A percentile compares a stretch with the other conserved stretches of the same genome.
Conservation (phyloP, 257 asterid genomes). For the Fraxinus cuspidata region DNA sequence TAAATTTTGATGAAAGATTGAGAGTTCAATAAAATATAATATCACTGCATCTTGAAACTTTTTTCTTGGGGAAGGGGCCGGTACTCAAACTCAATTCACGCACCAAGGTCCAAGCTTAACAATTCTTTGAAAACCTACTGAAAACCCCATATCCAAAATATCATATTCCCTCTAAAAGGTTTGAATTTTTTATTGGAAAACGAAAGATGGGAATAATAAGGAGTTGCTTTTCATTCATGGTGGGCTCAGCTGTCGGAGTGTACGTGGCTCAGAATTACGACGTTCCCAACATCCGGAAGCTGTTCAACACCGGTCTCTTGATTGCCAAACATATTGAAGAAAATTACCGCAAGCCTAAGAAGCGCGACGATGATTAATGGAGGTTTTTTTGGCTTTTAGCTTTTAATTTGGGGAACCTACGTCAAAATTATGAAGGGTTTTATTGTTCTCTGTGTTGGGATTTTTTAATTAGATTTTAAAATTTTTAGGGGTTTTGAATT, state of each 20-base stretch:
- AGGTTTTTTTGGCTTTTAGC: background rate
- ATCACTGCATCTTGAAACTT: too few species aligned
- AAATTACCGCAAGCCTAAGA: constrained; percentile 77
- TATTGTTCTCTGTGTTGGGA: background rate
- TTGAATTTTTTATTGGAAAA: background rate
- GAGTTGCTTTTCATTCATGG: constrained; percentile 54
- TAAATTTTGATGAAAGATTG: too few species aligned
- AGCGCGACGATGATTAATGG: constrained; percentile 45
- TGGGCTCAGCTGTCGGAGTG: constrained; percentile 63
- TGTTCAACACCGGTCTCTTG: constrained; percentile 47
- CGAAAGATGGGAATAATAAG: constrained; percentile 46
- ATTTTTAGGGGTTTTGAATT: background rate
- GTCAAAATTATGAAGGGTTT: background rate
- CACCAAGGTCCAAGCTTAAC: too few species aligned
- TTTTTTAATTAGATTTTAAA: background rate
- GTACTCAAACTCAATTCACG: too few species aligned
- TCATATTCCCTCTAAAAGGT: too few species aligned
- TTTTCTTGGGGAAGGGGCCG: too few species aligned
- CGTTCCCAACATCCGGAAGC: constrained; percentile 70
- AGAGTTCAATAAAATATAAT: too few species aligned
- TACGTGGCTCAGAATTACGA: constrained; percentile 83
- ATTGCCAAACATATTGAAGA: constrained; percentile 67
- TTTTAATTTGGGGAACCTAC: background rate
- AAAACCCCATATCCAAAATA: too few species aligned
- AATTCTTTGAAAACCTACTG: too few species aligned